Conservation (phyloP, 1,139 yeast species). For the Debaryomyces sp. region DNA sequence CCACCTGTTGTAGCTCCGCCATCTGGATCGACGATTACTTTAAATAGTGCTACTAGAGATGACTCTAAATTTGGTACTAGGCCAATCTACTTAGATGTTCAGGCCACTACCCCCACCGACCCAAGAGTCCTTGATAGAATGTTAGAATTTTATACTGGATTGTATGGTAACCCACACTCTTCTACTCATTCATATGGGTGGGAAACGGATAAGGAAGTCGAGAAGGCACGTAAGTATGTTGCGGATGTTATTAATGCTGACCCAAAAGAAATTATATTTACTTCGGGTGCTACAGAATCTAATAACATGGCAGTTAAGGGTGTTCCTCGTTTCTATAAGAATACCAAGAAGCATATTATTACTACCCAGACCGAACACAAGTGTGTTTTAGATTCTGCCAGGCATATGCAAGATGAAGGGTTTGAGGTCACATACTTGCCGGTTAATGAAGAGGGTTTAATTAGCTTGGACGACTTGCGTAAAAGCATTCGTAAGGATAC, state of each 20-base stretch:
- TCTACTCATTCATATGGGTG: conserved; percentile 98
- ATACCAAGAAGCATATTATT: conserved; percentile 89
- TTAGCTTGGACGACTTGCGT: conserved; percentile 75
- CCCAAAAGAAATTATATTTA: conserved; percentile 94
- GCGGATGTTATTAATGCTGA: conserved; percentile 90
- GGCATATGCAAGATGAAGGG: conserved; percentile 95
- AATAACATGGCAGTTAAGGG: conserved; percentile 96
- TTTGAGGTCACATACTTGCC: conserved; percentile 93
- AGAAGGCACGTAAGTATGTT: conserved; percentile 76
- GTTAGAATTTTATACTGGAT: conserved; percentile 90
- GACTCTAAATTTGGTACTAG: conserved; percentile 61
- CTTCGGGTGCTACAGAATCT: conserved; percentile 97
- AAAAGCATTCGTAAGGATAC: conserved; percentile 90
- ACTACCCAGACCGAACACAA: conserved; percentile 98
- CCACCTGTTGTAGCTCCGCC: conserved; percentile 36
- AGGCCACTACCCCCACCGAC: conserved; percentile 97
- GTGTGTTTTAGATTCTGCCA: conserved; percentile 94
- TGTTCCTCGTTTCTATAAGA: conserved; percentile 88
- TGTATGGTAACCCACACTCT: conserved; percentile 97
- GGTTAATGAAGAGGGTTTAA: conserved; percentile 78
- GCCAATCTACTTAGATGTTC: conserved; percentile 93
- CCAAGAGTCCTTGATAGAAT: conserved; percentile 95
- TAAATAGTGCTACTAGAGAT: conserved; percentile 50
- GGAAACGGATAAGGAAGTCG: conserved; percentile 96
- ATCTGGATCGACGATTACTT: conserved; percentile 44